Percentiles rank a stretch among this genome's conserved stretches.
These are phyloP conservation scores for Solanum chacoense DNA, from an alignment of 305 asterid species.

Conservation along the genomic window DNA sequence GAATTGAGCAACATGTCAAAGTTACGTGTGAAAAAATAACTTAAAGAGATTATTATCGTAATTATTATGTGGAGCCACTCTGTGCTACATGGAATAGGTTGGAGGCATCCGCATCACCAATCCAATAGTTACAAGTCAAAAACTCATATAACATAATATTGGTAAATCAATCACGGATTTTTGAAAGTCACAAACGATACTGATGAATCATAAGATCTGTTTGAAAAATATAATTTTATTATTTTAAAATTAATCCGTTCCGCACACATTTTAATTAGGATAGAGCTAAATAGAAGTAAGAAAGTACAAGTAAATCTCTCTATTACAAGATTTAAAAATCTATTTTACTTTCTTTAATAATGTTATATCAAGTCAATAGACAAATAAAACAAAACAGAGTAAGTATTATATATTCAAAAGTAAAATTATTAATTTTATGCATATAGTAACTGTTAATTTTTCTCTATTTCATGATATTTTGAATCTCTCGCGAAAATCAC, in stretches of 20 bases:
- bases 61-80: neutral
- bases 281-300: neutral
- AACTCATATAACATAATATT: neutral
- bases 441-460: neutral
- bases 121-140: neutral
- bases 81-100: neutral
- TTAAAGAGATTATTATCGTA: neutral
- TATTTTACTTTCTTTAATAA: too few relatives aligned
- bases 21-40: neutral
- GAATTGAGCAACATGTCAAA: neutral
- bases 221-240: neutral
- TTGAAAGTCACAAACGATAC: neutral
- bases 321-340: too few relatives aligned
- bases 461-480: neutral
- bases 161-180: neutral
- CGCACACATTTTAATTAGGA: rapidly evolving
- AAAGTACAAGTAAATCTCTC: neutral
- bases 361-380: neutral
- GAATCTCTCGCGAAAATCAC: neutral
- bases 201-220: neutral
- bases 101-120: neutral
- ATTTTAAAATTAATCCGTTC: too few relatives aligned
- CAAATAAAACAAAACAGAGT: neutral
- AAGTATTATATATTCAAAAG: neutral
- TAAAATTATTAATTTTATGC: neutral